phyloP scores from a whole-genome alignment of 805 yeast genomes.

The Nakazawaea pomicola region DNA sequence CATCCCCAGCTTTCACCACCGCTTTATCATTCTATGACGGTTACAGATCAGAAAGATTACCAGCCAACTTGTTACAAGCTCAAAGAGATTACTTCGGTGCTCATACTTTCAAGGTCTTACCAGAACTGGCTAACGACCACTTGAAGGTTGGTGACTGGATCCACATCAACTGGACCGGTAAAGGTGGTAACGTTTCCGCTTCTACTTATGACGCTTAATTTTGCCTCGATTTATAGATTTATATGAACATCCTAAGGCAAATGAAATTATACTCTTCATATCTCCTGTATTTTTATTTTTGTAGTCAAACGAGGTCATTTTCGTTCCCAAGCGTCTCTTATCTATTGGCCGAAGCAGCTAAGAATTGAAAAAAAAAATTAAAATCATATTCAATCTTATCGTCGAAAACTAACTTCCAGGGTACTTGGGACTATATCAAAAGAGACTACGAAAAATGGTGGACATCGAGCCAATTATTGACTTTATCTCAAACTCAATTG shows the following conservation, averaged over 20 bases:
- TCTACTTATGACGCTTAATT: slow-evolving; percentile 85
- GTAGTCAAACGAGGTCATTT: too few relatives aligned
- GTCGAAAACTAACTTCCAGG: too few relatives aligned
- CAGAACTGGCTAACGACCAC: slow-evolving; percentile 71
- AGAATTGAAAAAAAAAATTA: too few relatives aligned
- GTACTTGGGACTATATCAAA: too few relatives aligned
- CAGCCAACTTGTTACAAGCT: slow-evolving; percentile 98
- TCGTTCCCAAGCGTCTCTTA: too few relatives aligned
- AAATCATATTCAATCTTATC: too few relatives aligned
- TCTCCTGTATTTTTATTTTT: too few relatives aligned
- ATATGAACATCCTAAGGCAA: too few relatives aligned
- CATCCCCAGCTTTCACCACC: slow-evolving; percentile 96
- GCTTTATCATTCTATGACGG: slow-evolving; percentile 98
- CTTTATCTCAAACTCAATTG: slow-evolving; percentile 14
- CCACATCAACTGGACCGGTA: slow-evolving; percentile 99
- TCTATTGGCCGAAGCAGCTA: too few relatives aligned
- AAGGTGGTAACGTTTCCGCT: slow-evolving; percentile 97
- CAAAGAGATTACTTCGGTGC: slow-evolving; percentile 99
- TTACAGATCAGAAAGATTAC: slow-evolving; percentile 91
- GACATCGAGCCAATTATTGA: slow-evolving; percentile 13
- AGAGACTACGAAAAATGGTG: background rate
- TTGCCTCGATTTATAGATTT: background rate
- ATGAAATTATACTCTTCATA: too few relatives aligned
- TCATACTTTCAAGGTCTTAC: slow-evolving; percentile 94
- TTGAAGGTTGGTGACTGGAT: slow-evolving; percentile 79